phyloP scores from a whole-genome alignment of 2,329 filamentous ascomycete species.

The Exophiala calicioides region DNA sequence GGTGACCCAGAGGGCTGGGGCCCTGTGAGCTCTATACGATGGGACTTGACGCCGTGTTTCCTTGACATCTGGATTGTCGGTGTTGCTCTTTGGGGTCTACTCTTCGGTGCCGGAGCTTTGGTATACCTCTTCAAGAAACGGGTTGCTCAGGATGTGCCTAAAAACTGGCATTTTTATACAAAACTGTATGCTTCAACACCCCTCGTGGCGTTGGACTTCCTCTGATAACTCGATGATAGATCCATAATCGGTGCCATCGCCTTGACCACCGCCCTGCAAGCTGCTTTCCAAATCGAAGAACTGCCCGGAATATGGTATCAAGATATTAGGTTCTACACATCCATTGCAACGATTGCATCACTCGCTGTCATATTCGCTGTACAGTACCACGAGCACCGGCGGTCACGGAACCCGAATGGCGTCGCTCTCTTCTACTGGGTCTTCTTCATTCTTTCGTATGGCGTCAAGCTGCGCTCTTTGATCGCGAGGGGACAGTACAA shows the following conservation, averaged over 20 bases:
- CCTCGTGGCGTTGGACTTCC: background rate
- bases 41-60: conserved; percentile 97
- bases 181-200: conserved; percentile 68
- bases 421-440: conserved; percentile 93
- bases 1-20: conserved; percentile 94
- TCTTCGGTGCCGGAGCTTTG: conserved; percentile 74
- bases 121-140: conserved; percentile 76
- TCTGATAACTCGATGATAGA: conserved; percentile 41
- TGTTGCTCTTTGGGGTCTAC: conserved; percentile 75
- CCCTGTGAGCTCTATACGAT: conserved; percentile 79
- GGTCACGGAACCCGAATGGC: conserved; percentile 80
- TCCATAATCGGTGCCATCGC: conserved; percentile 67
- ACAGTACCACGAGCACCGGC: conserved; percentile 83
- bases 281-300: conserved; percentile 71
- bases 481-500: conserved; percentile 73
- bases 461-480: conserved; percentile 82
- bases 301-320: conserved; percentile 70
- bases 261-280: conserved; percentile 68
- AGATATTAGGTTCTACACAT: conserved; percentile 86
- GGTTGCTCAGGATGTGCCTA: conserved; percentile 66
- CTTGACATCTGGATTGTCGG: conserved; percentile 84
- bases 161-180: conserved; percentile 89
- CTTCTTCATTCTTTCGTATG: conserved; percentile 74
- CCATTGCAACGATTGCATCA: conserved; percentile 69
- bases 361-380: conserved; percentile 73